These are phyloP conservation scores for Thermomyces lanuginosus DNA, from an alignment of 2,329 filamentous ascomycete species.

Conservation along the genomic window DNA sequence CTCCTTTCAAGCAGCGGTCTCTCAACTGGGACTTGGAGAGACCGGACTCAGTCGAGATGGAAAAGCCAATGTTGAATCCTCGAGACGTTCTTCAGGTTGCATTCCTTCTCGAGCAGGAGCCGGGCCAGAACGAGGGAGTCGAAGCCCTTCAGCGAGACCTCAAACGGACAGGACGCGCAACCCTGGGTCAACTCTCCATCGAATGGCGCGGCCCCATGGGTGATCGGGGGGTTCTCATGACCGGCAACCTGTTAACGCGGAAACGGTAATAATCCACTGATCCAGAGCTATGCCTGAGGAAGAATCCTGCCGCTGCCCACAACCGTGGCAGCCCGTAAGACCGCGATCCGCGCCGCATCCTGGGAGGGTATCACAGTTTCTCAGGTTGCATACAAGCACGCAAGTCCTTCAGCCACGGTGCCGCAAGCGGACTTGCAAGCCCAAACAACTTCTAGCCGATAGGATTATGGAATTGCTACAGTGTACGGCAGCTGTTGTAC, in stretches of 20 bases:
- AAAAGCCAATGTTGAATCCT: slow-evolving; percentile 38
- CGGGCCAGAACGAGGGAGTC: slow-evolving; percentile 27
- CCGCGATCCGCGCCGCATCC: too few species aligned
- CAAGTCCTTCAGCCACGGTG: too few species aligned
- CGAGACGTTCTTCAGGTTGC: slow-evolving; percentile 49
- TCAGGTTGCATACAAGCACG: too few species aligned
- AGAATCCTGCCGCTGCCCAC: too few species aligned
- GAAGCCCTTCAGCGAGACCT: slow-evolving; percentile 38
- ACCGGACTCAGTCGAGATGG: slow-evolving; percentile 14
- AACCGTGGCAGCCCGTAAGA: too few species aligned
- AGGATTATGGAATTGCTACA: too few species aligned
- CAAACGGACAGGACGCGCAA: slow-evolving; percentile 35
- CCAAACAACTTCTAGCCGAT: too few species aligned
- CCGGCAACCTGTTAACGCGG: slow-evolving; percentile 52
- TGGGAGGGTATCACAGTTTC: too few species aligned
- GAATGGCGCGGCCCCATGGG: slow-evolving; percentile 86
- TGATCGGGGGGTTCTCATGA: slow-evolving; percentile 71
- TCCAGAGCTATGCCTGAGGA: too few species aligned
- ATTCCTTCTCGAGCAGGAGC: slow-evolving; percentile 43
- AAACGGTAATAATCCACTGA: slow-evolving; percentile 16
- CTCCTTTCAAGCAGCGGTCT: slow-evolving; percentile 37
- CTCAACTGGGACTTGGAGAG: slow-evolving; percentile 38
- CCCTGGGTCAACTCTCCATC: slow-evolving; percentile 68
- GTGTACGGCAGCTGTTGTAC: too few species aligned
- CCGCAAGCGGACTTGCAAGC: too few species aligned